A percentile compares a stretch with the other conserved stretches of the same genome.
phyloP scores from a whole-genome alignment of 2,329 filamentous ascomycete genomes.

The Sporothrix euskadiensis region DNA sequence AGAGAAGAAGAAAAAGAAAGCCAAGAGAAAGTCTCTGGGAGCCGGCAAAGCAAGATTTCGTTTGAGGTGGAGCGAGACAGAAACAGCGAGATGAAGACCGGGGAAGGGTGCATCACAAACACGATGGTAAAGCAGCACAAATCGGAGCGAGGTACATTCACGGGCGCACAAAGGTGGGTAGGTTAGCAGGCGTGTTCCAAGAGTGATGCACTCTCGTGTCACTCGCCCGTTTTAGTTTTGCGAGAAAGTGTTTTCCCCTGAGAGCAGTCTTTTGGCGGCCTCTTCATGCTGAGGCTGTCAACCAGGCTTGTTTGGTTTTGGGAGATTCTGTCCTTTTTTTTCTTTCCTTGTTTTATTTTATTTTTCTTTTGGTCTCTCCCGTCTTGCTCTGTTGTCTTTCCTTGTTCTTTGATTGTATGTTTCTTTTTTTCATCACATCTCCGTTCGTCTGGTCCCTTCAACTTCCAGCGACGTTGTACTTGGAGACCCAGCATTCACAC shows the following conservation, averaged over 20 bases:
- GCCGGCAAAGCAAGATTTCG: not conserved
- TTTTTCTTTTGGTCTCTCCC: not conserved
- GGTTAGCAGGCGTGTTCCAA: conserved; percentile 10
- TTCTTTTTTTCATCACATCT: not conserved
- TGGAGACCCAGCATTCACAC: not conserved
- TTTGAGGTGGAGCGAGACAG: not conserved
- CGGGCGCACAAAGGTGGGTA: conserved; percentile 6
- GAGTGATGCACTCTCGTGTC: not conserved
- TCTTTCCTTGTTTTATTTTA: too few relatives aligned
- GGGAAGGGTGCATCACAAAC: not conserved
- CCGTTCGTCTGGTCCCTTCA: not conserved
- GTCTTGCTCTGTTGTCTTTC: not conserved
- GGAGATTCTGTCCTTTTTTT: too few relatives aligned
- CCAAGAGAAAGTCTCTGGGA: not conserved
- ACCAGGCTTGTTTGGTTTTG: not conserved
- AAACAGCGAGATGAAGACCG: not conserved
- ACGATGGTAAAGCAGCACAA: not conserved
- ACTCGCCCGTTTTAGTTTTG: conserved; percentile 7
- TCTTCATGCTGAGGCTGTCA: not conserved
- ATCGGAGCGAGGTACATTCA: conserved; percentile 13
- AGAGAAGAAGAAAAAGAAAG: too few relatives aligned
- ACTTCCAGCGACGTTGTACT: not conserved
- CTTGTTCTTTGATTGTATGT: not conserved
- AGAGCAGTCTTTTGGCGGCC: not conserved
- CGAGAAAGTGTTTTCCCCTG: not conserved